Evolutionary conservation across 2,329 filamentous ascomycete species (phyloP).

Genomic region (Lachnellula hyalina): DNA sequence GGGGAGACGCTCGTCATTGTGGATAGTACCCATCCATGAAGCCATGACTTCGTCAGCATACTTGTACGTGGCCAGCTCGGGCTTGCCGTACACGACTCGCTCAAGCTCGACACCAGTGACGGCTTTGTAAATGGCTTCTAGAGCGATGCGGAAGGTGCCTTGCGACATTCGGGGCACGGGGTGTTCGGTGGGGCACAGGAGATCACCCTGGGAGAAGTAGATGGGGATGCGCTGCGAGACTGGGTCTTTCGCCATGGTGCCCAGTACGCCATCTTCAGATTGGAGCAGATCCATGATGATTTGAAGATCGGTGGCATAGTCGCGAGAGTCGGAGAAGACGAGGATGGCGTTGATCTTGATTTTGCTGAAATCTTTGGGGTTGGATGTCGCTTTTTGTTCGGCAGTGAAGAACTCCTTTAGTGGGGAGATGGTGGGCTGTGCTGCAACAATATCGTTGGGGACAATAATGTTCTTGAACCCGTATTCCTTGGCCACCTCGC

Average conservation of each 20-base stretch:
- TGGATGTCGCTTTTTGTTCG: constrained; percentile 61
- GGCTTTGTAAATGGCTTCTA: constrained; percentile 69
- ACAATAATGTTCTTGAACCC: constrained; percentile 70
- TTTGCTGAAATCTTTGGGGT: constrained; percentile 67
- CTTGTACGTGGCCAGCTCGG: constrained; percentile 70
- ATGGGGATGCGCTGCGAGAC: constrained; percentile 63
- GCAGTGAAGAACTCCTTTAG: constrained; percentile 61
- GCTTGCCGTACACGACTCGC: constrained; percentile 73
- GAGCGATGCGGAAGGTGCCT: constrained; percentile 68
- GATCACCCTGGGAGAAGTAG: constrained; percentile 65
- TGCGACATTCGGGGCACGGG: constrained; percentile 65
- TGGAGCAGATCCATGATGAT: constrained; percentile 70
- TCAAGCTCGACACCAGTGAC: constrained; percentile 65
- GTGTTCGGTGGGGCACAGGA: constrained; percentile 61
- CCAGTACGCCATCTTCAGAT: constrained; percentile 60
- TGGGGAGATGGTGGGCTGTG: constrained; percentile 63
- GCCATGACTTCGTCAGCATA: constrained; percentile 70
- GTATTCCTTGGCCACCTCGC: constrained; percentile 67
- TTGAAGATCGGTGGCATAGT: constrained; percentile 71
- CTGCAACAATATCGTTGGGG: constrained; percentile 68
- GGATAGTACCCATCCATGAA: constrained; percentile 70
- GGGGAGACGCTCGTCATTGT: constrained; percentile 64
- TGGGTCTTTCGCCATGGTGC: constrained; percentile 61
- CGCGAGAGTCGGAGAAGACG: constrained; percentile 68
- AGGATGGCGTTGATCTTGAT: constrained; percentile 69